phyloP scores from a whole-genome alignment of 352 stramenopile species.

The Thalassiosira mediterranea region DNA sequence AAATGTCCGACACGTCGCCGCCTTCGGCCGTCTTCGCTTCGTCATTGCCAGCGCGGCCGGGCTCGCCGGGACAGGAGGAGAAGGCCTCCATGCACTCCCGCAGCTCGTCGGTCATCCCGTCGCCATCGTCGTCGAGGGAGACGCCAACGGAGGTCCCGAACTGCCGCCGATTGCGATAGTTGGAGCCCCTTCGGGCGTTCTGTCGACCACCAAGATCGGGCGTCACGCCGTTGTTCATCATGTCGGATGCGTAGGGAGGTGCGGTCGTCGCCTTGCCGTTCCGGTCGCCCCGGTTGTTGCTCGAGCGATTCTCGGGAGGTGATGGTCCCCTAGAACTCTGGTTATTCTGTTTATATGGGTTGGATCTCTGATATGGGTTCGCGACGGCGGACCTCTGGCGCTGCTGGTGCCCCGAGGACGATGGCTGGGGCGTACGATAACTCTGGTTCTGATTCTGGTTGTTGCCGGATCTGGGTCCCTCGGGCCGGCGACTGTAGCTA shows the following conservation, averaged over 20 bases:
- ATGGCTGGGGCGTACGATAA: no score
- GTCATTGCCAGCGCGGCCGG: no score
- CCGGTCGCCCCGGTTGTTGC: conserved; percentile 9
- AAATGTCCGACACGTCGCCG: no score
- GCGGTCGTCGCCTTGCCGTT: conserved; percentile 1
- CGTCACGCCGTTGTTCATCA: conserved; percentile 10
- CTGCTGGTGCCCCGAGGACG: no score
- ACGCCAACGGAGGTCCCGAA: conserved; percentile 53
- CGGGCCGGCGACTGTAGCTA: background rate
- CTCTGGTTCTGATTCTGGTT: no score
- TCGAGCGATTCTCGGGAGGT: background rate
- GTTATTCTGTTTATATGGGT: conserved; percentile 30
- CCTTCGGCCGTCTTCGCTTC: no score
- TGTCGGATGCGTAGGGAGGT: conserved; percentile 21
- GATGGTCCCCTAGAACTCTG: background rate
- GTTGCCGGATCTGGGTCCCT: conserved; percentile 1
- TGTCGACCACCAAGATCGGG: conserved; percentile 6
- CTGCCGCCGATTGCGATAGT: conserved; percentile 45
- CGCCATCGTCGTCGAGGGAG: background rate
- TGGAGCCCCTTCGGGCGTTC: conserved; percentile 1
- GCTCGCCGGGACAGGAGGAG: no score
- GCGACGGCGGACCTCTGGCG: background rate
- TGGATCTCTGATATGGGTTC: conserved; percentile 5
- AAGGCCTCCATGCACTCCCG: conserved; percentile 17
- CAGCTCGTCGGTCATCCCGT: conserved; percentile 19